Evolutionary conservation across 257 asterid genomes (phyloP), one percentile per base, ranked within the genome.

Genomic region (Solanum pimpinellifolium): DNA sequence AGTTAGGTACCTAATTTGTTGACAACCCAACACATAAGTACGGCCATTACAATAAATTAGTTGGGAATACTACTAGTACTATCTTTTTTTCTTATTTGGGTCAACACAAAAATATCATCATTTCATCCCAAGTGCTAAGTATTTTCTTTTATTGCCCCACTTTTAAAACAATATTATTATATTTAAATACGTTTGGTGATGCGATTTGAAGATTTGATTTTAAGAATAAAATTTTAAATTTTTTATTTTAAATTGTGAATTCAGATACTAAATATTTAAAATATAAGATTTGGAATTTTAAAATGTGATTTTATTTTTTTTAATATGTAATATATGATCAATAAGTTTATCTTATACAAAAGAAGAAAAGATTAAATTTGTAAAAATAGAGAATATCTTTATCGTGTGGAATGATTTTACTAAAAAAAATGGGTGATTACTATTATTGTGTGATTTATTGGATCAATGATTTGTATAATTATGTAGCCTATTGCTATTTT

Each of bases 1-100:
- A 89, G 93, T 92, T 85, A 12, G 39, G 78, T 86, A 86, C 83
- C 25, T 56, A 56, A 69, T 11, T 23, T 87, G 37, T 74, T 39
- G 85, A 33, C 75, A 74, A 74, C 75, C 83, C 90, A 52, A 83
- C 20, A 59, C 37, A 92, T 92, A 93, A 95, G 98, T 95, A 95
- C 98, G 98, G 98, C 94, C 90, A 83, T 89, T 18, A 18, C 13
- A 69, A 69, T 4, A 31, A 31, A 31, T 70, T 33, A 35, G 13
- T 9, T 15, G 35, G 6, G 13, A 70, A n/a, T 33, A 33, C 77
- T 8, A 16, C 23, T 15, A 13, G 15, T 62, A 62, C 31, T 25
- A 1, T 12, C 7, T 15, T 7, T 15, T 7, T 33, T 33, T 31
- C 1, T 25, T n/a, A 15, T 70, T 70, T 70, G 41, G 23, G 77